Evolutionary conservation across 1,284 basidiomycete species (phyloP).

Genomic region (Mrakiaceae sp.): DNA sequence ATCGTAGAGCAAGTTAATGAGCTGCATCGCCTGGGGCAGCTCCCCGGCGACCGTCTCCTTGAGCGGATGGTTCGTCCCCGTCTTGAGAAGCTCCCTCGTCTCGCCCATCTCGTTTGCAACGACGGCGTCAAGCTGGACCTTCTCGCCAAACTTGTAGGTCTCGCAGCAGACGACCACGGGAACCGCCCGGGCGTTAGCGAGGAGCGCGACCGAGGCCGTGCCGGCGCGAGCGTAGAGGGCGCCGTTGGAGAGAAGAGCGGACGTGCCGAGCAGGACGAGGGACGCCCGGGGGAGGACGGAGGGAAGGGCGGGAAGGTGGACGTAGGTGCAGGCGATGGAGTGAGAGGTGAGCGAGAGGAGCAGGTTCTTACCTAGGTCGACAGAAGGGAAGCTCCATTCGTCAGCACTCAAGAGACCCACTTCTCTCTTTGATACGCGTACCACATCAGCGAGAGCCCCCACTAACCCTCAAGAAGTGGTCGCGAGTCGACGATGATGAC

Average conservation of each 20-base stretch:
- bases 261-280: conserved; percentile 81
- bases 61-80: conserved; percentile 2
- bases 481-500: conserved; percentile 92
- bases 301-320: conserved; percentile 76
- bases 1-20: conserved; percentile 79
- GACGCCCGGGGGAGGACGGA: conserved; percentile 67
- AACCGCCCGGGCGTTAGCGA: conserved; percentile 76
- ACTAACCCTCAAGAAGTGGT: conserved; percentile 76
- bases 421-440: neutral
- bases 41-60: neutral
- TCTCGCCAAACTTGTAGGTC: conserved; percentile 96
- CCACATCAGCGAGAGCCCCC: neutral
- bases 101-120: conserved; percentile 80
- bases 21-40: conserved; percentile 22
- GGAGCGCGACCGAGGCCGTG: conserved; percentile 91
- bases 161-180: conserved; percentile 96
- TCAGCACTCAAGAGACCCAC: neutral
- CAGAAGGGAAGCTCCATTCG: neutral
- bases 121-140: conserved; percentile 85
- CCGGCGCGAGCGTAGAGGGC: conserved; percentile 89
- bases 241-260: conserved; percentile 89
- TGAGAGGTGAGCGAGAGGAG: conserved; percentile 58
- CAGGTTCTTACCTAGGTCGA: conserved; percentile 57
- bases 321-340: conserved; percentile 80
- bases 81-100: conserved; percentile 1